Percentiles rank a stretch among this genome's conserved stretches.
Conservation (phyloP, 345 rosid species). For the Gossypium australe region DNA sequence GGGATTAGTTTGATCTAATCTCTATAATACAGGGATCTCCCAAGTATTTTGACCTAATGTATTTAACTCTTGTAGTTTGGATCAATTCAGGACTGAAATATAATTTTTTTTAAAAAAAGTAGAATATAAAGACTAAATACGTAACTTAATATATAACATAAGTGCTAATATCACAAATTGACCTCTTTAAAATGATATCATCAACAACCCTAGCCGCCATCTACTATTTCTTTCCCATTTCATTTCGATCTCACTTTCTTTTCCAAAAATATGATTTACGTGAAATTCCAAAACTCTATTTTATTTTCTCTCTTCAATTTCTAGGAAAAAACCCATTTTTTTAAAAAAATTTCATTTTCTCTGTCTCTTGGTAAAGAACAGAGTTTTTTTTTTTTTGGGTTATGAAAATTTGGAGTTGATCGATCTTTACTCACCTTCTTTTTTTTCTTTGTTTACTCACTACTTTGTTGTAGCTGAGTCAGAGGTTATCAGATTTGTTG, state of each 20-base stretch:
- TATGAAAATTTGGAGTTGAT: not conserved
- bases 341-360: not conserved
- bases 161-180: too few species aligned
- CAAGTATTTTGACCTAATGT: too few species aligned
- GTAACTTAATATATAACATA: too few species aligned
- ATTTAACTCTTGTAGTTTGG: too few species aligned
- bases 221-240: not conserved
- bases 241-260: not conserved
- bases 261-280: slow-evolving; percentile 25
- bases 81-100: too few species aligned
- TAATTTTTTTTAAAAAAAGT: too few species aligned
- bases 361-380: slow-evolving; percentile 14
- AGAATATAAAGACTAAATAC: too few species aligned
- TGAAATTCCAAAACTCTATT: slow-evolving; percentile 12
- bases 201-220: slow-evolving; percentile 61
- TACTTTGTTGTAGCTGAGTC: not conserved
- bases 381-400: slow-evolving; percentile 9
- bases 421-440: not conserved
- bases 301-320: not conserved
- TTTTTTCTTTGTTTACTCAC: too few species aligned
- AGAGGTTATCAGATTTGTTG: not conserved
- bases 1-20: too few species aligned
- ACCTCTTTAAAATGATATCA: not conserved
- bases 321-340: not conserved
- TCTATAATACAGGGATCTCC: too few species aligned